Conservation (phyloP, 23 red algal species). For the Gracilariopsis chorda region DNA sequence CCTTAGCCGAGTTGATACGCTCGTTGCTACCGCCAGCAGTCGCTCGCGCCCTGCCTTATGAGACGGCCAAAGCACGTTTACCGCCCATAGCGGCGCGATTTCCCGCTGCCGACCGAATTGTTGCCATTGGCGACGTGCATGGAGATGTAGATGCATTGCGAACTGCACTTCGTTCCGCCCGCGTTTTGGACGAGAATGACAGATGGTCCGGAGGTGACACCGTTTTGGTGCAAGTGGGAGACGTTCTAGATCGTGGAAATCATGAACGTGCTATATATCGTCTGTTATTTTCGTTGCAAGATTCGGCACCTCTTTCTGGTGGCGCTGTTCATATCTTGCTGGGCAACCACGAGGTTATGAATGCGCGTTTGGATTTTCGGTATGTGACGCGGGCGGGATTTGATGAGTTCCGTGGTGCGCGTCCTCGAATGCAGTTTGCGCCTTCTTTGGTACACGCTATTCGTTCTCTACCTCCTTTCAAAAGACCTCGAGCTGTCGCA, state of each 20-base stretch:
- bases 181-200: conserved; percentile 47
- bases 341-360: conserved; percentile 95
- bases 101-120: conserved; percentile 45
- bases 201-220: conserved; percentile 64
- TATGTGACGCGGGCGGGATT: conserved; percentile 89
- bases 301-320: conserved; percentile 46
- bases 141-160: conserved; percentile 73
- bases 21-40: neutral
- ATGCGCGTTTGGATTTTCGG: conserved; percentile 83
- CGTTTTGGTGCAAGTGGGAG: conserved; percentile 80
- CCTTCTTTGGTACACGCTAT: too few relatives aligned
- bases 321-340: conserved; percentile 74
- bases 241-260: conserved; percentile 84
- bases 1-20: neutral
- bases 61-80: neutral
- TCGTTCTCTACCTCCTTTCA: neutral
- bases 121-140: conserved; percentile 91
- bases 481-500: neutral
- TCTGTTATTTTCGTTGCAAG: conserved; percentile 57
- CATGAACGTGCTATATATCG: conserved; percentile 69
- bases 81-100: neutral
- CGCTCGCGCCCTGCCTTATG: neutral
- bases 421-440: too few relatives aligned
- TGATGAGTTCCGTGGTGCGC: conserved; percentile 41
- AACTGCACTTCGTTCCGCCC: conserved; percentile 11